Evolutionary conservation across 306 rosid genomes (phyloP).

Genomic region (Fagus crenata): DNA sequence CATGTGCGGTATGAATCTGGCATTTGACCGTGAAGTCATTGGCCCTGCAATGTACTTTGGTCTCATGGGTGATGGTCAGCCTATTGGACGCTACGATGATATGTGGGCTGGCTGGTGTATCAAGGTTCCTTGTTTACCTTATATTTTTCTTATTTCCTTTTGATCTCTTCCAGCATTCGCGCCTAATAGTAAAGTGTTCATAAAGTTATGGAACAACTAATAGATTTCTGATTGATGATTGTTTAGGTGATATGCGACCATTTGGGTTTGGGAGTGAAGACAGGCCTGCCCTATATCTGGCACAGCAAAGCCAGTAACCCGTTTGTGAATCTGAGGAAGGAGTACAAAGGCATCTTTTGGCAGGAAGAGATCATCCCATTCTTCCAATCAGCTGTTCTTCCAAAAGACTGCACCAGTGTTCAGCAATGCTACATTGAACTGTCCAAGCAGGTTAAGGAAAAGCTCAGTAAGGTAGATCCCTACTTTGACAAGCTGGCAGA

Average conservation of each 20-base stretch:
- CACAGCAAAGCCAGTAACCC: slow-evolving; percentile 73
- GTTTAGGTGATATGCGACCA: slow-evolving; percentile 70
- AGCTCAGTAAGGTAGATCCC: slow-evolving; percentile 74
- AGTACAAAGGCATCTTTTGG: slow-evolving; percentile 73
- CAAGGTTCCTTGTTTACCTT: slow-evolving; percentile 43
- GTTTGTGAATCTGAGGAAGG: slow-evolving; percentile 71
- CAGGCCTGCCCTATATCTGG: slow-evolving; percentile 77
- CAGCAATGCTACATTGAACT: slow-evolving; percentile 87
- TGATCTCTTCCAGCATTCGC: not conserved
- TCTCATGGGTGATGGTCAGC: slow-evolving; percentile 95
- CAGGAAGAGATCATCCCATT: slow-evolving; percentile 77
- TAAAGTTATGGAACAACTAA: not conserved
- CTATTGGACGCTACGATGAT: slow-evolving; percentile 84
- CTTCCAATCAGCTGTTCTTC: slow-evolving; percentile 55
- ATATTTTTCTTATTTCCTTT: not conserved
- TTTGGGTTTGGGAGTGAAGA: slow-evolving; percentile 84
- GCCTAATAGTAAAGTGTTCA: not conserved
- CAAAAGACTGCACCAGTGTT: slow-evolving; percentile 77
- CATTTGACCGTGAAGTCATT: slow-evolving; percentile 83
- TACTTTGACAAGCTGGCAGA: slow-evolving; percentile 69
- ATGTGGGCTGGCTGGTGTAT: slow-evolving; percentile 98
- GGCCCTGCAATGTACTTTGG: slow-evolving; percentile 98
- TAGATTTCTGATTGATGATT: not conserved
- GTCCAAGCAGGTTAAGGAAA: slow-evolving; percentile 82
- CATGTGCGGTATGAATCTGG: slow-evolving; percentile 94